Base-by-base conservation (phyloP, 805 yeast genomes). In the Teunomyces lycoperdinae region DNA sequence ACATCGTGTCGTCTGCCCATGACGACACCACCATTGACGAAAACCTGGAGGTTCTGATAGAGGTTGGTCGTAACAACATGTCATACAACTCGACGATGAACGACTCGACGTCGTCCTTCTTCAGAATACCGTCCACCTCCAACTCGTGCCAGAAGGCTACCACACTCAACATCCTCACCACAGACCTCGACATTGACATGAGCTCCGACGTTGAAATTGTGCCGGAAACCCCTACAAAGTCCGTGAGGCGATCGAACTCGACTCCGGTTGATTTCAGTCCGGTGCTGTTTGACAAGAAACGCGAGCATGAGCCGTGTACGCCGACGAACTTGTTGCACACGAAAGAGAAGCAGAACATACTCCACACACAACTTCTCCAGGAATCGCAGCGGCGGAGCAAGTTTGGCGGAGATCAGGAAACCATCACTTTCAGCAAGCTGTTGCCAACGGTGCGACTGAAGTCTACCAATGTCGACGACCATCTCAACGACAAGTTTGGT, bases 401-500 rank as follows among this genome's bases (percentile, higher is more conserved):
- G 17, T 14, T n/a, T 4, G 20, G 30, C 14, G 32, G 20, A 3
- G 38, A 40, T 5, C 28, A 30, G 7, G 29, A 24, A 4, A 32
- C 35, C 10, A n/a, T 42, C 9, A 32, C 35, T 17, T 20, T 29
- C 29, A 32, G 20, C 29, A 32, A 30, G 30, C 41, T 24, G 39
- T 20, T 35, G 20, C 39, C 39, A 13, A 20, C 26, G 30, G 14
- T 24, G 17, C 26, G 16, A 26, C 28, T 24, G 24, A 42, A 41
- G 3, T 13, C 46, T 17, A 34, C 39, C 32, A 42, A 45, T 46
- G 58, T 62, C n/a, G 81, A 77, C 55, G 74, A 74, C 28, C 76
- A 71, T 47, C 68, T 83, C 48, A 61, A 67, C 26, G 65, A 71
- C 31, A 71, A 74, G 55, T 83, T 82, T 64, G 85, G 84, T 1